phyloP scores from a whole-genome alignment of 2,329 filamentous ascomycete species.

The Cercospora brassicicola region DNA sequence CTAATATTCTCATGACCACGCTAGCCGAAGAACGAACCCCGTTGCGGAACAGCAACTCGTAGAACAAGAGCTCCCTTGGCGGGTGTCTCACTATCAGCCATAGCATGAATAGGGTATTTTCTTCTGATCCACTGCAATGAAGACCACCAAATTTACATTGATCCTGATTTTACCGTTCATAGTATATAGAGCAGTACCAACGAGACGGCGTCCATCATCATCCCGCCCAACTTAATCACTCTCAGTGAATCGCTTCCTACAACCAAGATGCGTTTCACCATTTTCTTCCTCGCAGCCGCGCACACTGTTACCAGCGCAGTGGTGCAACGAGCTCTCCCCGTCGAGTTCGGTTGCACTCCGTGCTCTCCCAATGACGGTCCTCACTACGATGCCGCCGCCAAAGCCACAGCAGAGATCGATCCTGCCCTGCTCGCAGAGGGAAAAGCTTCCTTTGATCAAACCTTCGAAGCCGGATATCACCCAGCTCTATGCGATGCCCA shows the following conservation, averaged over 20 bases:
- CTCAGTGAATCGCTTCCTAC: too few species aligned
- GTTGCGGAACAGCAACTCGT: neutral
- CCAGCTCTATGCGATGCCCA: neutral
- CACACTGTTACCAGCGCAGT: constrained; percentile 3
- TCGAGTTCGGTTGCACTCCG: neutral
- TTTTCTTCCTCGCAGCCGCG: neutral
- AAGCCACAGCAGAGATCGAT: neutral
- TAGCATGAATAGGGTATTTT: too few species aligned
- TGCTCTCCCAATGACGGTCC: neutral
- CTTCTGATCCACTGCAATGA: too few species aligned
- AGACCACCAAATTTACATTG: neutral
- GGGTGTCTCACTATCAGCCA: neutral
- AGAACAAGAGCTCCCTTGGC: neutral
- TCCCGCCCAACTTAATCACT: neutral
- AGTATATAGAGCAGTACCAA: neutral
- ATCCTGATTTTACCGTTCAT: neutral
- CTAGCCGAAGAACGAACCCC: neutral
- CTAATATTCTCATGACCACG: too few species aligned
- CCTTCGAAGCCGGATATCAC: neutral
- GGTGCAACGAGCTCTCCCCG: neutral
- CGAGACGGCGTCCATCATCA: neutral
- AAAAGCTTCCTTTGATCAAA: neutral
- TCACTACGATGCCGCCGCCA: neutral
- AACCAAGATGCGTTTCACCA: too few species aligned
- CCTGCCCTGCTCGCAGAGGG: neutral